Percentiles rank a stretch among this genome's conserved stretches.
These are phyloP conservation scores for Herpetomonas samuelpessoai DNA, from an alignment of 208 protist species.

Conservation along the genomic window DNA sequence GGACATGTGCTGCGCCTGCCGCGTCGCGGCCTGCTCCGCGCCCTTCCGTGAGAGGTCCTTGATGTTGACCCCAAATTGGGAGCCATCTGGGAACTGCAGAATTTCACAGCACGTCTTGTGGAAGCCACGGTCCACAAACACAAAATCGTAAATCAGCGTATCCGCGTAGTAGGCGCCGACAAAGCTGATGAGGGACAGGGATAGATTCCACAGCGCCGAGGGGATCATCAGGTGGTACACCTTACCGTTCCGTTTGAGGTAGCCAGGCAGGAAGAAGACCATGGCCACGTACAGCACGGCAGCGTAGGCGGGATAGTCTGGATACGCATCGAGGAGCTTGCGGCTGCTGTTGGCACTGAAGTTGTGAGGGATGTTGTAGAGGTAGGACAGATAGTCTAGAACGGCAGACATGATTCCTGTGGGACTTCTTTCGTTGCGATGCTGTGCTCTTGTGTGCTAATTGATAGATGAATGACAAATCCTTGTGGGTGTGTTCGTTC, in stretches of 20 bases:
- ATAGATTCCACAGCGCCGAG: constrained; percentile 79
- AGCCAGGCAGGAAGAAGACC: constrained; percentile 48
- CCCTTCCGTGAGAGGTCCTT: neutral
- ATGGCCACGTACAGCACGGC: constrained; percentile 55
- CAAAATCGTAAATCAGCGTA: constrained; percentile 47
- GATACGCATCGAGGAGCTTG: constrained; percentile 42
- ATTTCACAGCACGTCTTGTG: constrained; percentile 15
- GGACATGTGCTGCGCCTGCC: neutral
- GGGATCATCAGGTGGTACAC: constrained; percentile 45
- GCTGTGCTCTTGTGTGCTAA: no score
- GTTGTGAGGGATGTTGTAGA: constrained; percentile 25
- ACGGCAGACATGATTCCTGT: no score
- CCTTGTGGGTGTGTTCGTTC: no score
- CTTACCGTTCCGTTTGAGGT: constrained; percentile 51
- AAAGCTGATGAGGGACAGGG: constrained; percentile 73
- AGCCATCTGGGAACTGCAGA: neutral
- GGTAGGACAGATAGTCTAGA: no score
- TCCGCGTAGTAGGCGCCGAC: constrained; percentile 24
- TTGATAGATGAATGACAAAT: no score
- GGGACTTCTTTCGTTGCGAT: no score
- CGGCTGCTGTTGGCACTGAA: constrained; percentile 37
- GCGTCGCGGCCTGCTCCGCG: neutral
- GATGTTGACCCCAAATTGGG: neutral
- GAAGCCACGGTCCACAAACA: constrained; percentile 29
- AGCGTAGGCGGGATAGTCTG: constrained; percentile 40